Evolutionary conservation across 306 rosid genomes (phyloP).

Genomic region (Astragalus glycyphyllos): DNA sequence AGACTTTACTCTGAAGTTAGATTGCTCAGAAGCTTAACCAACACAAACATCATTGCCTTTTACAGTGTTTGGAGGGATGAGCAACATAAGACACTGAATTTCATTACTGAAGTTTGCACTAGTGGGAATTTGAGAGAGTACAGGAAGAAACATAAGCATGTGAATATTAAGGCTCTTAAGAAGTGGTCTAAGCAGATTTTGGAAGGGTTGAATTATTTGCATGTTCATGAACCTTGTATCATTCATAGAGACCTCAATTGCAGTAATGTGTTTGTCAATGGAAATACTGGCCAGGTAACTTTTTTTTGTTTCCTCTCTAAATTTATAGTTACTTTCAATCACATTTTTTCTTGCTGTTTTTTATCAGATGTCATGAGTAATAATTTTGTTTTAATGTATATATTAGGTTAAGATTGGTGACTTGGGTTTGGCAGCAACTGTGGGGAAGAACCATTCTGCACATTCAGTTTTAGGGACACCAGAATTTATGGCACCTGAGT

Average conservation of each 20-base stretch:
- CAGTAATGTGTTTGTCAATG: conserved; percentile 89
- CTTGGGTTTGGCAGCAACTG: conserved; percentile 85
- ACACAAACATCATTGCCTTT: conserved; percentile 69
- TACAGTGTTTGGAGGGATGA: conserved; percentile 70
- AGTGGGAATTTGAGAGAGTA: conserved; percentile 85
- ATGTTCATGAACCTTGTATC: conserved; percentile 76
- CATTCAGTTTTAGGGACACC: conserved; percentile 90
- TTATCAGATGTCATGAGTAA: neutral
- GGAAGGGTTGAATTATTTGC: conserved; percentile 78
- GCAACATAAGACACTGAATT: conserved; percentile 53
- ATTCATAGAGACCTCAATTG: conserved; percentile 95
- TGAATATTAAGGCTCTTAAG: conserved; percentile 78
- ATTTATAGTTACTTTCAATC: neutral
- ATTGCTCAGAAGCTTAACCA: conserved; percentile 60
- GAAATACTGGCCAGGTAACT: conserved; percentile 78
- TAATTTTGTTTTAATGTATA: neutral
- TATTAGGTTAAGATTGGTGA: conserved; percentile 90
- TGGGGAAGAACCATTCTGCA: conserved; percentile 80
- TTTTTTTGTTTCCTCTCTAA: neutral
- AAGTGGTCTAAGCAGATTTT: conserved; percentile 84
- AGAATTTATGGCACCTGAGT: conserved; percentile 91
- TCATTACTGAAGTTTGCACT: conserved; percentile 91
- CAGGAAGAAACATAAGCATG: conserved; percentile 77
- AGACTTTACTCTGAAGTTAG: conserved; percentile 80
- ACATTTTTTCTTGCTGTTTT: conserved; percentile 20